A percentile compares a stretch with the other conserved stretches of the same genome.
Evolutionary conservation across 208 protist species (phyloP).

Genomic region (Blechomonas ayalai): DNA sequence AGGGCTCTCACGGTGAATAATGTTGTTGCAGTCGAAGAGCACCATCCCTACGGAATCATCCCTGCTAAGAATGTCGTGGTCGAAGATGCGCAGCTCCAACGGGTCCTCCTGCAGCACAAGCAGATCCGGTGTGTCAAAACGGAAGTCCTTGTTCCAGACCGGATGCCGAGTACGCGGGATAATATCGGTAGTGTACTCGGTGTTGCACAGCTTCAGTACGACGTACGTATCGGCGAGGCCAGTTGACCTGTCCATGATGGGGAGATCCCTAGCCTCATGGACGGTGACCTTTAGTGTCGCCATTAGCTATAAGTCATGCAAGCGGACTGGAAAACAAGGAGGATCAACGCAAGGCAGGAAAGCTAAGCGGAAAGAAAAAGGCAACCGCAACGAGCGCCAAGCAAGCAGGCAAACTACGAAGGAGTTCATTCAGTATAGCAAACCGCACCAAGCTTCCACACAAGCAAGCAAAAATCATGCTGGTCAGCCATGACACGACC

Average conservation of each 20-base stretch:
- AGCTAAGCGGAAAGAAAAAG: background rate
- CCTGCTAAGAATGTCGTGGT: slow-evolving; percentile 93
- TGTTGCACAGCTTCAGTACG: slow-evolving; percentile 60
- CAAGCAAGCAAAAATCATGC: too few relatives aligned
- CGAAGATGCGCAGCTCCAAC: slow-evolving; percentile 91
- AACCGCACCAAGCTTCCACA: too few relatives aligned
- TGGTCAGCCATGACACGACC: too few relatives aligned
- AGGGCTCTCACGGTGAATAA: slow-evolving; percentile 64
- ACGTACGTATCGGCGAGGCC: slow-evolving; percentile 89
- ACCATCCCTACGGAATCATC: slow-evolving; percentile 94
- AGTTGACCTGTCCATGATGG: slow-evolving; percentile 86
- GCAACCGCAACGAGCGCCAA: background rate
- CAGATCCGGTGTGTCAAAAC: slow-evolving; percentile 82
- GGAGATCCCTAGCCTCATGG: slow-evolving; percentile 86
- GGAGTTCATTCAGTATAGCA: background rate
- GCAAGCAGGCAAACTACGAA: background rate
- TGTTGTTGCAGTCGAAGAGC: slow-evolving; percentile 88
- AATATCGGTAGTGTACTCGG: slow-evolving; percentile 77
- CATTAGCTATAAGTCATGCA: slow-evolving; percentile 21
- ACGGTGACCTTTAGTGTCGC: slow-evolving; percentile 88
- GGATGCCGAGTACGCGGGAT: slow-evolving; percentile 68
- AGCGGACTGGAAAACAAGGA: background rate
- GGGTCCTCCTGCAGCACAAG: slow-evolving; percentile 91
- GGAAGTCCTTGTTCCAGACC: slow-evolving; percentile 72
- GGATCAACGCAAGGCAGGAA: background rate